Conservation (phyloP, 768 basidiomycete genomes). For the Cytidiella melzeri region DNA sequence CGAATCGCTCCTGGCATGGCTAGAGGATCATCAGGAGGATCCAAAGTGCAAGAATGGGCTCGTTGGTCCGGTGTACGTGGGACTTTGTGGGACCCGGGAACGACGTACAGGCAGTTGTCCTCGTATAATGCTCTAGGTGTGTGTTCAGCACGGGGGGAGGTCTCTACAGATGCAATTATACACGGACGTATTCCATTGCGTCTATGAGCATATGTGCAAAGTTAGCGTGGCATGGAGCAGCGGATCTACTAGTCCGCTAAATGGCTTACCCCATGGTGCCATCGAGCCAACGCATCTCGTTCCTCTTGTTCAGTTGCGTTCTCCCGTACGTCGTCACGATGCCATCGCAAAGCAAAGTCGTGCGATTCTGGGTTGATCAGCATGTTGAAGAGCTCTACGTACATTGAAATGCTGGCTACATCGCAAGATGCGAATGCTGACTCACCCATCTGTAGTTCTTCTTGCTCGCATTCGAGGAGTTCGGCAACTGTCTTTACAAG, state of each 20-base stretch:
- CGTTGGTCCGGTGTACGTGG: slow-evolving; percentile 57
- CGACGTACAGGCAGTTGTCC: slow-evolving; percentile 65
- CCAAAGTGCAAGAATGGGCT: slow-evolving; percentile 41
- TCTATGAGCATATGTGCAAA: slow-evolving; percentile 36
- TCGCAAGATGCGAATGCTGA: slow-evolving; percentile 1
- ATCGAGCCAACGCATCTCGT: slow-evolving; percentile 43
- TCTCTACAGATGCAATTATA: neutral
- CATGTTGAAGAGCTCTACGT: slow-evolving; percentile 66
- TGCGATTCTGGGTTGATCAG: slow-evolving; percentile 62
- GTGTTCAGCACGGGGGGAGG: neutral
- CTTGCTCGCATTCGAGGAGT: slow-evolving; percentile 50
- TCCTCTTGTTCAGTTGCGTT: slow-evolving; percentile 58
- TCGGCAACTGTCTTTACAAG: slow-evolving; percentile 38
- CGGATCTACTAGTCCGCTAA: too few relatives aligned
- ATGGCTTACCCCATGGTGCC: slow-evolving; percentile 64
- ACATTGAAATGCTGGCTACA: neutral
- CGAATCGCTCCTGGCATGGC: slow-evolving; percentile 65
- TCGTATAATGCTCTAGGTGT: slow-evolving; percentile 52
- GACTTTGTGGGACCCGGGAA: slow-evolving; percentile 59
- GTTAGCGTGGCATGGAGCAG: too few relatives aligned
- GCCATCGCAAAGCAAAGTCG: slow-evolving; percentile 73
- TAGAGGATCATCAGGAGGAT: slow-evolving; percentile 50
- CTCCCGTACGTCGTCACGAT: slow-evolving; percentile 68
- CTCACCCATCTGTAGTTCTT: slow-evolving; percentile 70
- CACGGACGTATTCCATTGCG: slow-evolving; percentile 79